Percentiles rank a stretch among this genome's conserved stretches.
phyloP scores from a whole-genome alignment of 1,284 basidiomycete genomes.

The Spongispora temasekensis region DNA sequence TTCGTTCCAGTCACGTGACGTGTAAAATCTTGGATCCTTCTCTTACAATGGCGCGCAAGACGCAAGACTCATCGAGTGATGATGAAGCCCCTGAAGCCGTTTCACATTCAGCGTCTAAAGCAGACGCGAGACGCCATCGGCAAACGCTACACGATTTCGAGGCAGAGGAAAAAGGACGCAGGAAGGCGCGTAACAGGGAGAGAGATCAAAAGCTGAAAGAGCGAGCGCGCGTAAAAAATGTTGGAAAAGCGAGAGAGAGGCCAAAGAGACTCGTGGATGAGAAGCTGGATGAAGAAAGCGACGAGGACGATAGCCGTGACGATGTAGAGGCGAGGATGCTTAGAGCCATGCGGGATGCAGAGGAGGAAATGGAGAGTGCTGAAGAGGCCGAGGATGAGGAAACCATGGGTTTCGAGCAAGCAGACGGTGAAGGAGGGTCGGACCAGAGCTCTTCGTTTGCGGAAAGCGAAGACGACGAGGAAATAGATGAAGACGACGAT shows the following conservation, averaged over 20 bases:
- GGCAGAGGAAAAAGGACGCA: conserved; percentile 39
- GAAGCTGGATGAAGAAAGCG: conserved; percentile 16
- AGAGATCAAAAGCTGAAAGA: conserved; percentile 50
- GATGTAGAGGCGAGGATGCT: conserved; percentile 38
- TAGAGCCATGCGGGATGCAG: conserved; percentile 45
- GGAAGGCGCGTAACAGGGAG: conserved; percentile 42
- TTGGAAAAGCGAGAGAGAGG: conserved; percentile 14
- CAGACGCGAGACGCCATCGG: conserved; percentile 35
- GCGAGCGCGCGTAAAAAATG: conserved; percentile 40
- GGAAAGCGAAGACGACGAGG: conserved; percentile 20
- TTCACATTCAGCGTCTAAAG: conserved; percentile 44
- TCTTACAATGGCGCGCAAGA: conserved; percentile 16
- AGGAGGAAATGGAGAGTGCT: conserved; percentile 28
- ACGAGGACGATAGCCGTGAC: conserved; percentile 12
- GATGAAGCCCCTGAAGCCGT: conserved; percentile 50
- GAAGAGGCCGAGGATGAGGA: conserved; percentile 15
- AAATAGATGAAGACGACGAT: conserved; percentile 13
- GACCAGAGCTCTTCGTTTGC: conserved; percentile 12
- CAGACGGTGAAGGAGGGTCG: conserved; percentile 14
- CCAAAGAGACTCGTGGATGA: conserved; percentile 12
- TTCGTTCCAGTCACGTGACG: background rate
- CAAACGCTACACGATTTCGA: conserved; percentile 38
- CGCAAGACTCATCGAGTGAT: conserved; percentile 20
- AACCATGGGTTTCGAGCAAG: conserved; percentile 15
- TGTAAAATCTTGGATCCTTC: background rate